These are phyloP conservation scores for Rhodamnia rubescens DNA, from an alignment of 345 rosid genomes.

Conservation along the genomic window DNA sequence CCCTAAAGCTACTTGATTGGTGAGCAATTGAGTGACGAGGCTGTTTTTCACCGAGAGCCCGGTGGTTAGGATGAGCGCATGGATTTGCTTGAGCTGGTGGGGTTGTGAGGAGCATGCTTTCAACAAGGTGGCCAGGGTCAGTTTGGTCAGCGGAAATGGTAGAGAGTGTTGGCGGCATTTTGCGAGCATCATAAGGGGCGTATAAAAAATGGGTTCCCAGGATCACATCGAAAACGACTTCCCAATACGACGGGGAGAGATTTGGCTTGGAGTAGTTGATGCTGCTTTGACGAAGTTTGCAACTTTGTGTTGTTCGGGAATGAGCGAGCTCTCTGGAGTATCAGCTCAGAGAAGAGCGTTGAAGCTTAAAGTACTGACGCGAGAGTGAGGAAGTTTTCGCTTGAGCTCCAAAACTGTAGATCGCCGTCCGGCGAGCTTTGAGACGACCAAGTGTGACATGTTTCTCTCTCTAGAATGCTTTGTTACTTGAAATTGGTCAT, in stretches of 20 bases:
- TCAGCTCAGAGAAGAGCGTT: background rate
- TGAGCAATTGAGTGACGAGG: conserved; percentile 26
- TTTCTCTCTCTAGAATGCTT: background rate
- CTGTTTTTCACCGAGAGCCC: conserved; percentile 32
- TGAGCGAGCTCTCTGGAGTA: background rate
- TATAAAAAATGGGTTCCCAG: background rate
- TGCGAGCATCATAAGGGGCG: background rate
- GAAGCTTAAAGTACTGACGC: background rate
- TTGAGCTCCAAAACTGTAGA: background rate
- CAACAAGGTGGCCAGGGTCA: conserved; percentile 16
- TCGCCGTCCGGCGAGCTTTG: background rate
- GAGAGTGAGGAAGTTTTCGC: background rate
- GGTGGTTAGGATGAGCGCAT: conserved; percentile 22
- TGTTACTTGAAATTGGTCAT: background rate
- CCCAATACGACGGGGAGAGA: background rate
- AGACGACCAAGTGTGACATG: background rate
- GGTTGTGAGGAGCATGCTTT: conserved; percentile 16
- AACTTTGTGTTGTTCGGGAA: background rate
- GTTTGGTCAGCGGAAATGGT: conserved; percentile 18
- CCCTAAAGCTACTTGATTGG: conserved; percentile 5
- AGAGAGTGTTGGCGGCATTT: background rate
- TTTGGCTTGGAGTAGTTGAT: background rate
- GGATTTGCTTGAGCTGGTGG: conserved; percentile 24
- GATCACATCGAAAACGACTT: background rate
- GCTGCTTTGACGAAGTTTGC: background rate